Base-by-base conservation (phyloP, 106 monocot species). In the Dendrobium nobile region DNA sequence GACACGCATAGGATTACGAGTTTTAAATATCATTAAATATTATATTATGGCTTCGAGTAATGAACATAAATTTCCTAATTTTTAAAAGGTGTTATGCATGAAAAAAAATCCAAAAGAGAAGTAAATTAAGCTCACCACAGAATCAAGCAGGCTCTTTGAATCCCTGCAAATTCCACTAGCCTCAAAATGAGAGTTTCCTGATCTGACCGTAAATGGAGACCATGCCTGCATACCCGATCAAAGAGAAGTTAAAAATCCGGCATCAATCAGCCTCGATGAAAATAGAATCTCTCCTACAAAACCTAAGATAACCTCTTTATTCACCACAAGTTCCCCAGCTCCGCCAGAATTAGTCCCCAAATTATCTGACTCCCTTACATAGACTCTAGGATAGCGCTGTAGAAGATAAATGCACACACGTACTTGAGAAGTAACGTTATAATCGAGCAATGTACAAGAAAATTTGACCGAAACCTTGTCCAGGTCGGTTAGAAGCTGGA, bases 301-400 rank as follows among this genome's bases (percentile, higher is more conserved):
- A 22, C 54, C 47, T n/a, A 26, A 24, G 1, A 65, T 79, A 45
- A 96, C 96, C 89, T 97, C 96, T 82, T 92, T 88, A 78, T 82
- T 88, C 75, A 92, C 86, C 43, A 88, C 83, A 77, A 92, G 80
- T 80, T 88, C 79, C 15, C 20, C 13, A 4, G 8, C 76, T 19
- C 47, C 79, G n/a, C 11, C 33, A n/a, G 77, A 76, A 37, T 78
- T 8, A 27, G 78, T 18, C 24, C 19, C 22, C 16, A 24, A 17
- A 41, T 76, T 56, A 79, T 65, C 84, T 18, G 86, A n/a, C 41
- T 64, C 47, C 55, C 68, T 70, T 64, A 85, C n/a, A 87, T 75
- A 91, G 27, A 89, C 75, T 84, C 95, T 99, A 31, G 90, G 93
- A 70, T 92, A 98, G 55, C 79, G 80, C 98, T 95, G 79, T 79